Evolutionary conservation across 805 yeast species (phyloP), one percentile per base, ranked within the genome.

Genomic region (Suhomyces xylopsoci): DNA sequence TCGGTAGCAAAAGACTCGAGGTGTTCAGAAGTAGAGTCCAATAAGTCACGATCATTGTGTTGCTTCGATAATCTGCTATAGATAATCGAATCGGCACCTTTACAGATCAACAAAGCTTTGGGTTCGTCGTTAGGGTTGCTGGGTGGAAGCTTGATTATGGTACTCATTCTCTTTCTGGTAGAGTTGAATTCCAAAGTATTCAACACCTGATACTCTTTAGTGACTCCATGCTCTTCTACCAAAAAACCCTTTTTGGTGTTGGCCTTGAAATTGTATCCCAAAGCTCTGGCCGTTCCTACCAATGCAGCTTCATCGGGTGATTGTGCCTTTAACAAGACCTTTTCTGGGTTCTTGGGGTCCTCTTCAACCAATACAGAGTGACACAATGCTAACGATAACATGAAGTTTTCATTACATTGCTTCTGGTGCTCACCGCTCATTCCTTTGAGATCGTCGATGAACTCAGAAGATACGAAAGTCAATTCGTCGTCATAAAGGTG

Each of bases 291-390:
- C 19, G 94, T 87, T 14, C 85, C 85, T 14, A 88, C 96, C 52
- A 88, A 77, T 0, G 96, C 94, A 25, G 92, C 91, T 68, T 88
- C 96, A 75, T 88, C 96, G 0, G 96, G 96, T 24, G 91, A 85
- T 65, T 88, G 94, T 0, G 94, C 94, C 61, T 86, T 85, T 38
- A 87, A 69, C 24, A 81, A 72, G 49, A 80, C 59, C 54, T 78
- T 84, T 1, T 71, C 78, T 2, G 89, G 83, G 58, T 82, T 77
- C 24, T 77, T 76, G 40, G 84, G 84, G 55, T 85, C 84, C 38
- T 80, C 79, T 61, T 88, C 96, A 26, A 84, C 81, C 44, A 88
- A 67, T 22, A 88, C 94, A 51, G 92, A 83, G 63, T 88, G 94
- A 71, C 96, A 88, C 32, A 88, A 71, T 0, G 93, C 89, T 48